Evolutionary conservation across 2,329 filamentous ascomycete species (phyloP).

Genomic region (Hymenoscyphus linearis): DNA sequence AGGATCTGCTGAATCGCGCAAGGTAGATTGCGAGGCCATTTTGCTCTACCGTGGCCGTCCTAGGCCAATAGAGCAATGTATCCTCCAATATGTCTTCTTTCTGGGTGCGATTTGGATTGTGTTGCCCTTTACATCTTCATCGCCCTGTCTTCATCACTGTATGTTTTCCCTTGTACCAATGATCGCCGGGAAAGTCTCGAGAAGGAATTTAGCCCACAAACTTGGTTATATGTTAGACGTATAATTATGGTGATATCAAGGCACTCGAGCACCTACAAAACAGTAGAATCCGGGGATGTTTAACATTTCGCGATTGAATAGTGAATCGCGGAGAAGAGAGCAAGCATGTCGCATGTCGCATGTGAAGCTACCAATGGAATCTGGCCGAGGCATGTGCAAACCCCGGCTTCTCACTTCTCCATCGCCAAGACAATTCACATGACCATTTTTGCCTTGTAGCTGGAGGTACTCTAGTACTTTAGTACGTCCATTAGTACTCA

Average conservation of each 20-base stretch:
- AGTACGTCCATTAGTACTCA: background rate
- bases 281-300: background rate
- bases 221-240: background rate
- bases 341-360: conserved; percentile 11
- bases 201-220: background rate
- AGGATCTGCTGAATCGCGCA: conserved; percentile 64
- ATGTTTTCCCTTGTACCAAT: background rate
- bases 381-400: conserved; percentile 14
- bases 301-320: background rate
- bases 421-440: background rate
- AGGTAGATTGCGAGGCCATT: conserved; percentile 87
- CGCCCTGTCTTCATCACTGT: background rate
- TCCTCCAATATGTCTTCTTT: background rate
- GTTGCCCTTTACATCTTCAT: conserved; percentile 3
- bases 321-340: background rate
- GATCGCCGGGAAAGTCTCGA: background rate
- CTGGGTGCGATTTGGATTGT: background rate
- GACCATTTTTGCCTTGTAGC: no score
- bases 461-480: no score
- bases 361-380: background rate
- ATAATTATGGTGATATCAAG: background rate
- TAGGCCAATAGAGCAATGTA: background rate
- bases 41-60: background rate
- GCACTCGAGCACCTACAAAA: background rate
- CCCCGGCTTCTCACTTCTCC: background rate